phyloP scores from a whole-genome alignment of 306 rosid genomes.

The Nissolia schottii region DNA sequence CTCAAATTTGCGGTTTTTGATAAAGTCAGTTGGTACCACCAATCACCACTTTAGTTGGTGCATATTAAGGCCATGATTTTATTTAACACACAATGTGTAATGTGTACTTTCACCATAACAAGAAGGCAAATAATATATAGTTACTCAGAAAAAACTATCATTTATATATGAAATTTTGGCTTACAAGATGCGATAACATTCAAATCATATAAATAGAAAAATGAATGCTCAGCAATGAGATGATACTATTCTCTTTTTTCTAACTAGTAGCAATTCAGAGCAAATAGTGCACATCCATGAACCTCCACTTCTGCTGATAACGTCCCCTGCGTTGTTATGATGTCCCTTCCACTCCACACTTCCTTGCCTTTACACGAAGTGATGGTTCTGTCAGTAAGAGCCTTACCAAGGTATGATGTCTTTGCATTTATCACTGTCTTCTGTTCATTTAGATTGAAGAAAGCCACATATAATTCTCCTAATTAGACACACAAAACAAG shows the following conservation, averaged over 20 bases:
- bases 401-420: constrained; percentile 47
- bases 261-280: constrained; percentile 39
- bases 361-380: constrained; percentile 47
- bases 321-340: constrained; percentile 22
- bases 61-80: background rate
- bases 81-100: background rate
- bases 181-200: background rate
- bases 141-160: background rate
- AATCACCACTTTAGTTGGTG: background rate
- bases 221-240: background rate
- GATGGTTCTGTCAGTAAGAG: constrained; percentile 34
- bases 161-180: background rate
- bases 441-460: constrained; percentile 59
- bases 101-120: background rate
- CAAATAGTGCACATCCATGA: constrained; percentile 66
- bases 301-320: constrained; percentile 39
- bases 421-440: constrained; percentile 36
- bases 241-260: background rate
- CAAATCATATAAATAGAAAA: background rate
- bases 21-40: background rate
- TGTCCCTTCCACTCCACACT: constrained; percentile 59
- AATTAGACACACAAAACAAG: background rate
- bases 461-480: constrained; percentile 73
- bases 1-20: background rate
- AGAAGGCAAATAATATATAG: background rate